A percentile compares a stretch with the other conserved stretches of the same genome.
Conservation (phyloP, 2,329 filamentous ascomycete species). For the Trichoderma sp. region DNA sequence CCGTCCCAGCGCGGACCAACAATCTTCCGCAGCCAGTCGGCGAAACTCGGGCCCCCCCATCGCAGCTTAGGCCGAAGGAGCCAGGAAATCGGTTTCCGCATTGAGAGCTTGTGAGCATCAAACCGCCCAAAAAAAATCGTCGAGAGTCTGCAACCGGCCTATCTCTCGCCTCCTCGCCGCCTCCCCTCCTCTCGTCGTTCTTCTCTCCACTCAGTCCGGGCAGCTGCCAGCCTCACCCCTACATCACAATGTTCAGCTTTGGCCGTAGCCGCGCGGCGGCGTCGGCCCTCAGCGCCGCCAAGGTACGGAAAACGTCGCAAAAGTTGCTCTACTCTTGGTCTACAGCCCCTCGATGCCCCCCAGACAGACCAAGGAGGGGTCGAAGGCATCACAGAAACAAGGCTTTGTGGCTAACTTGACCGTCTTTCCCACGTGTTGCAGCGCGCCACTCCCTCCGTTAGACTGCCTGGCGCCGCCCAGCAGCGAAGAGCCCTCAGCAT, state of each 20-base stretch:
- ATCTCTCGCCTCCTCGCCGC: slow-evolving; percentile 17
- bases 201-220: slow-evolving; percentile 30
- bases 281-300: slow-evolving; percentile 75
- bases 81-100: slow-evolving; percentile 30
- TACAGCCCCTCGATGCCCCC: slow-evolving; percentile 19
- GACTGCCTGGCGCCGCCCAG: slow-evolving; percentile 68
- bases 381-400: not conserved
- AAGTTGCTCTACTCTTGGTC: slow-evolving; percentile 26
- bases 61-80: slow-evolving; percentile 19
- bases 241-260: slow-evolving; percentile 78
- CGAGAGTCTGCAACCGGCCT: not conserved
- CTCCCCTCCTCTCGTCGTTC: slow-evolving; percentile 25
- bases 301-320: slow-evolving; percentile 56
- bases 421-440: slow-evolving; percentile 24
- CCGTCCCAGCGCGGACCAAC: slow-evolving; percentile 3
- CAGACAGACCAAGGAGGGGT: no score
- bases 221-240: slow-evolving; percentile 22
- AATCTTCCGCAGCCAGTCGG: slow-evolving; percentile 29
- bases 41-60: slow-evolving; percentile 32
- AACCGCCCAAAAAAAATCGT: slow-evolving; percentile 24
- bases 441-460: slow-evolving; percentile 50
- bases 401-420: slow-evolving; percentile 16
- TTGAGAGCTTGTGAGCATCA: slow-evolving; percentile 32
- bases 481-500: slow-evolving; percentile 91
- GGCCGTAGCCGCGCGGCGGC: slow-evolving; percentile 79